These are phyloP conservation scores for Lactifluus subvellereus DNA, from an alignment of 768 basidiomycete genomes.

Conservation along the genomic window DNA sequence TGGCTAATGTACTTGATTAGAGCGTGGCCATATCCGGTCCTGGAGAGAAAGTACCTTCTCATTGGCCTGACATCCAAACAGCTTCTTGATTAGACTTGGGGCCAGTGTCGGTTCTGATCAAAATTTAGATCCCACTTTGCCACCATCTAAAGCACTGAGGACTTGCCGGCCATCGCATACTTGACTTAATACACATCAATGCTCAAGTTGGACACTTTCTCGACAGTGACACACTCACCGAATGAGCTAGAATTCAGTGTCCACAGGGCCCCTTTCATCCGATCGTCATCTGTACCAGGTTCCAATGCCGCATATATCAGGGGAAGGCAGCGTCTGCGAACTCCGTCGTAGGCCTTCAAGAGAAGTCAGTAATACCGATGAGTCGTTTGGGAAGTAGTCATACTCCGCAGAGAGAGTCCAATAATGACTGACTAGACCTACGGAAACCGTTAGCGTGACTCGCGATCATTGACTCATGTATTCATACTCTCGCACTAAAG, in stretches of 20 bases:
- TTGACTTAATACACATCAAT: conserved; percentile 31
- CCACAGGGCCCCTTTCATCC: conserved; percentile 91
- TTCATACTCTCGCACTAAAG: conserved; percentile 31
- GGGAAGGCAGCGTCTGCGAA: conserved; percentile 57
- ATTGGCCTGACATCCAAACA: conserved; percentile 75
- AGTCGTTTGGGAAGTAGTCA: conserved; percentile 18
- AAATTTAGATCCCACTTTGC: background rate
- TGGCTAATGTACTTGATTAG: conserved; percentile 38
- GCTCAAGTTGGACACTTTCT: background rate
- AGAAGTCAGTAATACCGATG: background rate
- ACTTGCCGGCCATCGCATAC: conserved; percentile 38
- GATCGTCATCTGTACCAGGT: conserved; percentile 73
- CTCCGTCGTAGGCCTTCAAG: conserved; percentile 59
- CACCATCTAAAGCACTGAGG: too few species aligned
- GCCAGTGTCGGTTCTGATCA: conserved; percentile 56
- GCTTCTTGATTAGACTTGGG: conserved; percentile 47
- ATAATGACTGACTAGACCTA: conserved; percentile 37
- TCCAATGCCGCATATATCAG: conserved; percentile 50
- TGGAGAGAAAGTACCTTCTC: conserved; percentile 53
- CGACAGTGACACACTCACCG: conserved; percentile 34
- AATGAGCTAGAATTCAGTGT: conserved; percentile 61
- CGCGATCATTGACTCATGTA: background rate
- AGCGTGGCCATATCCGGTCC: background rate
- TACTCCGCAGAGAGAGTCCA: conserved; percentile 43
- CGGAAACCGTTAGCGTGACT: conserved; percentile 11